Conservation (phyloP, 228 moss, liverwort and hornwort genomes). For the Sphagnum magellanicum region DNA sequence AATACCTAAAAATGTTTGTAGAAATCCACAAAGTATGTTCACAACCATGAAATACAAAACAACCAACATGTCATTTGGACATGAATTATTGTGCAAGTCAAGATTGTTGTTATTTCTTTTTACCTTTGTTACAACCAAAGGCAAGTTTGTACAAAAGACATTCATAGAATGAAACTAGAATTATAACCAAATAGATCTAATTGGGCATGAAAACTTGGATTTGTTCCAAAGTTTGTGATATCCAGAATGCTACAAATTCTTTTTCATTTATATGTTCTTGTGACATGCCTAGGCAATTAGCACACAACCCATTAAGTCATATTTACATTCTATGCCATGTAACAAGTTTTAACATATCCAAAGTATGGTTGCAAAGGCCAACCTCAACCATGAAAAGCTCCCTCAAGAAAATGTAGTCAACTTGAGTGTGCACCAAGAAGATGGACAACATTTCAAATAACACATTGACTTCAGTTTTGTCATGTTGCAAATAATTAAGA, state of each 20-base stretch:
- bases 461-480: conserved; percentile 92
- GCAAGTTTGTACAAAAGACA: no score
- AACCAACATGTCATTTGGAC: not conserved
- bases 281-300: no score
- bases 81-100: no score
- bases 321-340: no score
- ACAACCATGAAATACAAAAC: not conserved
- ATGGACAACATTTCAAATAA: conserved; percentile 99
- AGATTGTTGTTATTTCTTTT: not conserved
- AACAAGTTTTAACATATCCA: not conserved
- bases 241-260: no score
- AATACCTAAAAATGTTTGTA: conserved; percentile 38
- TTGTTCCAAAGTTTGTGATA: no score
- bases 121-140: no score
- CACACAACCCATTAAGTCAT: no score
- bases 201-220: no score
- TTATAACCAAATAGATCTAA: no score
- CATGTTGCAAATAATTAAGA: conserved; percentile 87
- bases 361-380: not conserved
- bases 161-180: no score
- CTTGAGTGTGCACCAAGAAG: conserved; percentile 90
- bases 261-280: no score
- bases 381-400: conserved; percentile 99
- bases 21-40: not conserved
- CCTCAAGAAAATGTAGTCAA: conserved; percentile 96